A percentile compares a stretch with the other conserved stretches of the same genome.
phyloP scores from a whole-genome alignment of 345 rosid species.

The Pugionium cornutum region DNA sequence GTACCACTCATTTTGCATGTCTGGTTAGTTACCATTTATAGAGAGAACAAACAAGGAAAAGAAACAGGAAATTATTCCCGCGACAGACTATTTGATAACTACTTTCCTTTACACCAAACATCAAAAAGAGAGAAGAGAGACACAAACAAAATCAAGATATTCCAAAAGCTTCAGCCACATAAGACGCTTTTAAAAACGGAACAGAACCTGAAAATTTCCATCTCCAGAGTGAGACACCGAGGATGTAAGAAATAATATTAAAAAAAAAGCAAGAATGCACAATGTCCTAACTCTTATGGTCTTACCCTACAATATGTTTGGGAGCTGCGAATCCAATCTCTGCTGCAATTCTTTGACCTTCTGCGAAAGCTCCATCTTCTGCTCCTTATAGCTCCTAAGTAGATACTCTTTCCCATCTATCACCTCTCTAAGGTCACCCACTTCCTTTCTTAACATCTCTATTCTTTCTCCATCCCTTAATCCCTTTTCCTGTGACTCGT shows the following conservation, averaged over 20 bases:
- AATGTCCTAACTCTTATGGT: slow-evolving; percentile 33
- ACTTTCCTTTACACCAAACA: slow-evolving; percentile 27
- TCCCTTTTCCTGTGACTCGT: neutral
- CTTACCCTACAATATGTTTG: neutral
- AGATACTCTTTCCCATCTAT: neutral
- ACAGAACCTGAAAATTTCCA: slow-evolving; percentile 25
- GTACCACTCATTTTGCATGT: neutral
- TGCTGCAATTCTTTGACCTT: neutral
- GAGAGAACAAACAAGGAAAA: neutral
- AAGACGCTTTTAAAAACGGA: slow-evolving; percentile 26
- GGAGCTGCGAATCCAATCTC: neutral
- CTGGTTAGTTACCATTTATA: slow-evolving; percentile 9
- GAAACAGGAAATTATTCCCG: neutral
- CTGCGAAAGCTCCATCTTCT: neutral
- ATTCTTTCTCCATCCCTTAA: neutral
- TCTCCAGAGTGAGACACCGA: slow-evolving; percentile 11
- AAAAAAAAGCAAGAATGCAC: slow-evolving; percentile 53
- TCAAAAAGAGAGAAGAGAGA: neutral
- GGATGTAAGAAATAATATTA: too few species aligned
- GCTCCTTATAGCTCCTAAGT: neutral
- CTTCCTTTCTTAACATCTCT: neutral
- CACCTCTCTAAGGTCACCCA: neutral
- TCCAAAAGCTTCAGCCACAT: slow-evolving; percentile 22
- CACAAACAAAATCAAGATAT: slow-evolving; percentile 20
- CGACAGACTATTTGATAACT: slow-evolving; percentile 18